Base-by-base conservation (phyloP, 768 basidiomycete genomes). In the Tephrocybe sp. region DNA sequence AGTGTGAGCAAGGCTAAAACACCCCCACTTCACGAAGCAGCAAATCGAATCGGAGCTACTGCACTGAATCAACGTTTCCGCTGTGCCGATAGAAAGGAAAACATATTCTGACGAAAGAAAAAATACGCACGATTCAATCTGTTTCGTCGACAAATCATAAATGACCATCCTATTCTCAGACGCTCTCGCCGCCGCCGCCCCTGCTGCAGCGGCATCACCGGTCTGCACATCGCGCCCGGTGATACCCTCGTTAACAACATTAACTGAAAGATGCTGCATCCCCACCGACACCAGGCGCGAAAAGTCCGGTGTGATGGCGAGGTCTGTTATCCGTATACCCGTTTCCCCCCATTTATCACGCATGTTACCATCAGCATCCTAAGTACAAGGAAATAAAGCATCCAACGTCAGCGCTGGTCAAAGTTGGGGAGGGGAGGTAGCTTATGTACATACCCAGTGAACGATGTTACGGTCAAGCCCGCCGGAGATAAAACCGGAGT, bases 401-500 rank as follows among this genome's bases (percentile, higher is more conserved):
- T 40, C 16, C 15, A 10, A 34, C 16, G 34, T 46, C 39, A 37
- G 40, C 18, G 21, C 5, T 38, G 9, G 43, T 23, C 46, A 49
- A 19, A 34, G 21, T 24, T 37, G 16, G 30, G 25, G 47, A 44
- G 33, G 15, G 4, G 33, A 15, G 8, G 33, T 7, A 52, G 40
- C 56, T 46, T 34, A 47, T 37, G 27, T 30, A 42, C 80, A 41
- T 67, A 92, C 93, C 92, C 92, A 94, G 49, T 85, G 79, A 37
- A 85, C 77, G 50, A 91, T 83, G 66, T 83, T 86, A 54, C 84
- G 82, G 66, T 97, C 95, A 61, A 95, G 73, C 36, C 88, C 88
- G 42, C 86, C 87, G 10, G 93, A 94, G 57, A 97, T 79, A 64
- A 98, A 97, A 7, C 91, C 92, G 18, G 83, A 82, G 27, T 87